Evolutionary conservation across 768 basidiomycete species (phyloP).

Genomic region (Pleurotus salmoneostramineus): DNA sequence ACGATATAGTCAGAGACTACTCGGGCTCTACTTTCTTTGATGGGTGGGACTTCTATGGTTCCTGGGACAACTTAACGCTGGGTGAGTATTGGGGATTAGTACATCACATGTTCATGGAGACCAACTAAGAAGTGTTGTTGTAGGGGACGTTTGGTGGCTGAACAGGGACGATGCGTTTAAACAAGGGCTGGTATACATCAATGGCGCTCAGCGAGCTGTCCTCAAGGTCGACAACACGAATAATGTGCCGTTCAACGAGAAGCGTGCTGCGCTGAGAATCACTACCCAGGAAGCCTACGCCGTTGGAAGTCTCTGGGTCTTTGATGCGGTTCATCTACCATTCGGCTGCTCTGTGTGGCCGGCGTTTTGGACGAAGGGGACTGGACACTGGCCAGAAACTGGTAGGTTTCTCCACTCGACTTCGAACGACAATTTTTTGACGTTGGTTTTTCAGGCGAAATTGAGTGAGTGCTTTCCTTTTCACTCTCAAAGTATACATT

Average conservation of each 20-base stretch:
- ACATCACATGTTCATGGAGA: background rate
- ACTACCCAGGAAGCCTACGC: constrained; percentile 36
- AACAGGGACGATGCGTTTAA: constrained; percentile 30
- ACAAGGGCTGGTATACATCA: constrained; percentile 49
- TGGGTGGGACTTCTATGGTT: constrained; percentile 46
- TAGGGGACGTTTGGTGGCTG: constrained; percentile 53
- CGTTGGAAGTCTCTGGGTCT: constrained; percentile 36
- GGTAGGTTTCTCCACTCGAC: constrained; percentile 19
- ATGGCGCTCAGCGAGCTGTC: constrained; percentile 54
- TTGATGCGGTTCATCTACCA: constrained; percentile 43
- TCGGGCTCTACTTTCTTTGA: constrained; percentile 45
- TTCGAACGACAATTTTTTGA: background rate
- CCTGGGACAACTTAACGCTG: constrained; percentile 39
- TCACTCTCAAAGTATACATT: background rate
- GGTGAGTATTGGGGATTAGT: constrained; percentile 17
- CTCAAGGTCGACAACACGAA: constrained; percentile 71
- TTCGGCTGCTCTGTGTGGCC: constrained; percentile 58
- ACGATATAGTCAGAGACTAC: constrained; percentile 38
- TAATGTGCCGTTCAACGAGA: constrained; percentile 36
- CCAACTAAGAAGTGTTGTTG: background rate
- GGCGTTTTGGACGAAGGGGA: constrained; percentile 41
- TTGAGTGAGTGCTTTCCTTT: constrained; percentile 23
- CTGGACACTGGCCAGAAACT: constrained; percentile 33
- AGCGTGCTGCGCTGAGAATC: constrained; percentile 58
- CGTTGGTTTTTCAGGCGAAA: constrained; percentile 19